Conservation (phyloP, 768 basidiomycete species). For the Boletellus emodensis region DNA sequence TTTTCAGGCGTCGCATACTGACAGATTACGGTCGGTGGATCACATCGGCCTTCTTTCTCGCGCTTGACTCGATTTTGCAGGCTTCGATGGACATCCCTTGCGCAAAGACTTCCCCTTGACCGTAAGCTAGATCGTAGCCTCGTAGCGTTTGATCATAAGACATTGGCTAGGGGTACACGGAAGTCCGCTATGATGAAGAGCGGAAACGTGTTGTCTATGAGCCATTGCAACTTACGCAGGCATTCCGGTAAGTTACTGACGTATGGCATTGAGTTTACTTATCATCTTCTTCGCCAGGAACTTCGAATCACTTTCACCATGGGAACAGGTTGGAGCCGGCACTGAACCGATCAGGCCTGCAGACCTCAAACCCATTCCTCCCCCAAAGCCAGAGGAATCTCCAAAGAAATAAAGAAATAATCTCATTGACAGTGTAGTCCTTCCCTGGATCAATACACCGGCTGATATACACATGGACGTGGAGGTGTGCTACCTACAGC, state of each 20-base stretch:
- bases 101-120: slow-evolving; percentile 98
- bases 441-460: slow-evolving; percentile 11
- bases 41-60: not conserved
- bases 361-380: slow-evolving; percentile 71
- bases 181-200: slow-evolving; percentile 97
- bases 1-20: slow-evolving; percentile 81
- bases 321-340: slow-evolving; percentile 89
- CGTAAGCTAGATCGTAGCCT: slow-evolving; percentile 41
- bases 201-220: slow-evolving; percentile 97
- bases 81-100: slow-evolving; percentile 95
- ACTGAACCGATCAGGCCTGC: slow-evolving; percentile 55
- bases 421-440: not conserved
- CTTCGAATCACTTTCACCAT: slow-evolving; percentile 89
- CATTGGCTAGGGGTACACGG: slow-evolving; percentile 83
- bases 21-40: slow-evolving; percentile 83
- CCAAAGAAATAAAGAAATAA: slow-evolving; percentile 61
- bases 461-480: slow-evolving; percentile 9
- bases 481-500: slow-evolving; percentile 6
- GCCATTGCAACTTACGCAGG: slow-evolving; percentile 95
- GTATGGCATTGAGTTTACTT: not conserved
- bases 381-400: slow-evolving; percentile 70
- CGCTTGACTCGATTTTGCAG: slow-evolving; percentile 33
- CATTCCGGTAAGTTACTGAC: slow-evolving; percentile 70
- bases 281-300: slow-evolving; percentile 50
- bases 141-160: not conserved